Evolutionary conservation across 2,329 filamentous ascomycete species (phyloP), one percentile per base, ranked within the genome.

Genomic region (Colletotrichum higginsianum): DNA sequence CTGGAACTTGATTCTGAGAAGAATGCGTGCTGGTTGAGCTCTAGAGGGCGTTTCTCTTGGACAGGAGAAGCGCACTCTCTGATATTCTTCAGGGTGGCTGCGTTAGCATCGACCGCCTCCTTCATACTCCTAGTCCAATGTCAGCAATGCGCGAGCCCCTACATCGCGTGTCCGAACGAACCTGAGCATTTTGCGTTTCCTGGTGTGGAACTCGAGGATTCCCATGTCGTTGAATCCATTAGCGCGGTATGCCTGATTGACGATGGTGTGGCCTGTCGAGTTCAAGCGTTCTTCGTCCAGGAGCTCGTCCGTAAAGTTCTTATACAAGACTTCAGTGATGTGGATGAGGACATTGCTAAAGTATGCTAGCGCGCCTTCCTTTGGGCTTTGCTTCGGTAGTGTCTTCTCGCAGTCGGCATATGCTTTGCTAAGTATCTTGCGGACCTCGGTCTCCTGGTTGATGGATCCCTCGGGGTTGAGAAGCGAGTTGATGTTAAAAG

Each of bases 1-100:
- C 68, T 58, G 18, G 72, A 67, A 55, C 72, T 72, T n/a, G 68
- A 63, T 18, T 68, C 68, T 18, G 68, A 53, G 26, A 53, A 40
- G 18, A 53, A 38, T 16, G 46, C 53, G 23, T 68, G 58, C 13
- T 66, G 57, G 5, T 40, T 23, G 18, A 47, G 40, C 12, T 71
- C 68, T 18, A 44, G 4, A 18, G 16, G 46, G 46, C 16, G 38
- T 30, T 30, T 52, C 23, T 62, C 53, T 11, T 58, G 42, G 4
- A 16, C n/a, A 21, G 68, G 66, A 42, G 60, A 56, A 18, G 60
- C 55, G 30, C 53, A 52, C n/a, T 35, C 35, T 53, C 42, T 55
- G 13, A 71, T 67, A 13, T 55, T 57, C 26, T 56, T 40, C 35
- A 71, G 55, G 23, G 35, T 38, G n/a, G 15, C 55, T 26, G 35